A percentile compares a stretch with the other conserved stretches of the same genome.
Conservation (phyloP, 192 early-diverging fungal species). For the Gorgonomyces haynaldii region DNA sequence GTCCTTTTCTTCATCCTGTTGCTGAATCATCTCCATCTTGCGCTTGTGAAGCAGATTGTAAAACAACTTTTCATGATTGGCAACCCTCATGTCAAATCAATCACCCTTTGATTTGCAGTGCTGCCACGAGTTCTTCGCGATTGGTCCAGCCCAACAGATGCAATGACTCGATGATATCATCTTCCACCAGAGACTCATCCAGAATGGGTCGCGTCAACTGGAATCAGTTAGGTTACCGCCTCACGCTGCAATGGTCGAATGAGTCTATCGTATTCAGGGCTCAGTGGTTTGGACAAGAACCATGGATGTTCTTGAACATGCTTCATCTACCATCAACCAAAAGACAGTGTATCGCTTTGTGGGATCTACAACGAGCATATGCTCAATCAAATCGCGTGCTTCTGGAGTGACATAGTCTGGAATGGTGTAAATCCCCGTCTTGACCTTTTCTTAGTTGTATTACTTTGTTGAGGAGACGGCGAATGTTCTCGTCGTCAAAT, state of each 20-base stretch:
- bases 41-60: conserved; percentile 35
- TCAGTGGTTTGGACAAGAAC: conserved; percentile 33
- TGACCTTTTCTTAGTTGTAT: conserved; percentile 38
- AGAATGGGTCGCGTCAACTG: neutral
- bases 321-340: conserved; percentile 25
- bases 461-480: conserved; percentile 49
- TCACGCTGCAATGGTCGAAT: neutral
- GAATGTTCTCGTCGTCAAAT: conserved; percentile 67
- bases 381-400: conserved; percentile 67
- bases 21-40: conserved; percentile 37
- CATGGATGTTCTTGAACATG: conserved; percentile 48
- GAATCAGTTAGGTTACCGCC: neutral
- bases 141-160: conserved; percentile 38
- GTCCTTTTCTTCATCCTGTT: conserved; percentile 25
- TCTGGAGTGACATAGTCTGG: conserved; percentile 70
- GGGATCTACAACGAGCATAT: conserved; percentile 91
- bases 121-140: conserved; percentile 15
- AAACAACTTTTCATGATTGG: conserved; percentile 40
- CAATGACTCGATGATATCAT: conserved; percentile 32
- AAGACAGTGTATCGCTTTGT: conserved; percentile 33
- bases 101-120: conserved; percentile 19
- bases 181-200: neutral
- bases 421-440: conserved; percentile 47
- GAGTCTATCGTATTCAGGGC: neutral
- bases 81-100: neutral